Base-by-base conservation (phyloP, 2,329 filamentous ascomycete genomes). In the Byssothecium circinans region DNA sequence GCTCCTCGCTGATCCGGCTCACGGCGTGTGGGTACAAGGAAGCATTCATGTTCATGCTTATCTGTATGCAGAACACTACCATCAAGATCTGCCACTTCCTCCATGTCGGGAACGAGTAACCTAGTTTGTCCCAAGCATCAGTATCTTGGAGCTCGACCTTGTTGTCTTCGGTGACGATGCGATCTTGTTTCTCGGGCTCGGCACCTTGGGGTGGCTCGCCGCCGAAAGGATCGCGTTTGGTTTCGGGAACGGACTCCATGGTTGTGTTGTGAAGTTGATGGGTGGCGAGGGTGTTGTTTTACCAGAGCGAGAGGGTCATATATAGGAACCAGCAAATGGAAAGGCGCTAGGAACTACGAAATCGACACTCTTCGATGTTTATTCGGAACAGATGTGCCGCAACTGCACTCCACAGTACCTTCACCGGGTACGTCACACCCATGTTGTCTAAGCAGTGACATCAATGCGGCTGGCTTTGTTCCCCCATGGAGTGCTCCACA, bases 1-100 rank as follows among this genome's bases (percentile, higher is more conserved):
- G 79, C 14, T 78, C 65, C 41, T 77, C 61, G 2, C 67, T 58
- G 25, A 81, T 73, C n/a, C 69, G 70, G 4, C 53, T 54, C 11
- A 78, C 70, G 3, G 65, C 76, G 45, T 76, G 80, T 18, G 76
- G 72, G 52, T 78, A 81, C 43, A 80, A 69, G 8, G 75, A 75
- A 0, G 79, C 75, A 56, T 81, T 81, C 58, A 78, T 75, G 61
- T 81, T 82, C 71, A 80, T 79, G 14, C 72, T 76, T 19, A 77
- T 74, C 52, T 81, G 78, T 8, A 81, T 76, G 32, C 75, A 62
- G 62, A 81, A 80, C 56, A 81, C 77, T 51, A 77, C 70, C 20
- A 64, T 67, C 29, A 82, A 70, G 43, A 80, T 77, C 49, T 64
- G 65, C 79, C 61, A 65, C 61, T 81, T 81, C 56, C 77, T 78